Conservation (phyloP, 306 rosid genomes). For the Trifolium pratense region DNA sequence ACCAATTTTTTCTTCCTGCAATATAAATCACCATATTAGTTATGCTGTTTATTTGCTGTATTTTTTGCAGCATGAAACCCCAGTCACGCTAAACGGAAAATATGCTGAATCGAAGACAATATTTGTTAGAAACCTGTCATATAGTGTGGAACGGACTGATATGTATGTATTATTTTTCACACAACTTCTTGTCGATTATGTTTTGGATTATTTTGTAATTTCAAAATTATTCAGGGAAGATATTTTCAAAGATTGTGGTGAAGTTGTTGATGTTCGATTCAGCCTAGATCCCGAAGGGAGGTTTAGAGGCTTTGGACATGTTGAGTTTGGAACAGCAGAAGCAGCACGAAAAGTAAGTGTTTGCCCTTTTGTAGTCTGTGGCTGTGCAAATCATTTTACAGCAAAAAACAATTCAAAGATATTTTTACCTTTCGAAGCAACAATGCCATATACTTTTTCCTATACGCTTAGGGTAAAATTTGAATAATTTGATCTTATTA, state of each 20-base stretch:
- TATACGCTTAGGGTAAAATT: not conserved
- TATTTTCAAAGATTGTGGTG: conserved; percentile 68
- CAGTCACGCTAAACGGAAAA: conserved; percentile 44
- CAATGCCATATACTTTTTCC: not conserved
- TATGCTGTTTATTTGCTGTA: conserved; percentile 20
- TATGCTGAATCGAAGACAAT: conserved; percentile 54
- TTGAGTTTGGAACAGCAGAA: conserved; percentile 69
- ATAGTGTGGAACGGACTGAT: conserved; percentile 53
- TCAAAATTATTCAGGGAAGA: conserved; percentile 49
- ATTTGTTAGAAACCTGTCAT: conserved; percentile 63
- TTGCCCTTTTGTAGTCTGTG: not conserved
- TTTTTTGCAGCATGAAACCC: conserved; percentile 63
- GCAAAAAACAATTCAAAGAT: not conserved
- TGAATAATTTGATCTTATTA: conserved; percentile 28
- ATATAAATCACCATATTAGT: not conserved
- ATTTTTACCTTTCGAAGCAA: not conserved
- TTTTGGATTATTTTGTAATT: conserved; percentile 26
- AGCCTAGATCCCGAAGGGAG: conserved; percentile 50
- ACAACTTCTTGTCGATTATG: not conserved
- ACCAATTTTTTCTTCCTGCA: not conserved
- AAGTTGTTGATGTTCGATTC: conserved; percentile 62
- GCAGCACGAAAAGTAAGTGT: conserved; percentile 58
- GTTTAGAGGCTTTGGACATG: conserved; percentile 73
- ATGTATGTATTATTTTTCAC: conserved; percentile 57
- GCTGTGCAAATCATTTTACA: not conserved